These are phyloP conservation scores for Chaetomium cochliodes DNA, from an alignment of 495 filamentous ascomycete species.

Conservation along the genomic window DNA sequence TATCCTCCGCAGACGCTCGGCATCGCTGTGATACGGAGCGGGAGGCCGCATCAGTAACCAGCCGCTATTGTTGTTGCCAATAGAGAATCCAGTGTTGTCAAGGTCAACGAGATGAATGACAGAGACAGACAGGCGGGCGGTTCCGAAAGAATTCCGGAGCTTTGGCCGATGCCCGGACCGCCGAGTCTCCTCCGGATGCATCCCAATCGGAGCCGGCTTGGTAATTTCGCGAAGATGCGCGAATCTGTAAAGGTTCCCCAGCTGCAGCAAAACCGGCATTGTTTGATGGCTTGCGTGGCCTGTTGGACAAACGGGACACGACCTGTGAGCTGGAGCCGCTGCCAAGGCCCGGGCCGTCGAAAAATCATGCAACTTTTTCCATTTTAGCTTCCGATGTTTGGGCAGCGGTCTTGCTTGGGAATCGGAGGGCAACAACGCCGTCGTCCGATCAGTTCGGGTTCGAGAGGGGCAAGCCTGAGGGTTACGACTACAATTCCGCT, in stretches of 20 bases:
- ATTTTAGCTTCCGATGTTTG: not conserved
- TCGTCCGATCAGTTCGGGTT: too few species aligned
- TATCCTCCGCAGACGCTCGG: too few species aligned
- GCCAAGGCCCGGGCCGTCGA: not conserved
- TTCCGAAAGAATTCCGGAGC: not conserved
- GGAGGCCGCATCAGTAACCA: too few species aligned
- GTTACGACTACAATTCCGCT: not conserved
- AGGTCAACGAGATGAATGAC: too few species aligned
- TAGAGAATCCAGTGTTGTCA: too few species aligned
- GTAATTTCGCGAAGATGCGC: conserved; percentile 8
- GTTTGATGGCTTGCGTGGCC: conserved; percentile 12
- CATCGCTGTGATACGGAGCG: too few species aligned
- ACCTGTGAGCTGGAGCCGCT: not conserved
- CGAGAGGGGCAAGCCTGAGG: not conserved
- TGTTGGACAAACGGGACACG: not conserved
- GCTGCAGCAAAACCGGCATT: not conserved
- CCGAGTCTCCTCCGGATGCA: not conserved
- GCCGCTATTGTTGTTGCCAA: too few species aligned
- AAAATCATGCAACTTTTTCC: not conserved
- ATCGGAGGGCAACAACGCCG: too few species aligned
- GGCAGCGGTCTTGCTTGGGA: not conserved
- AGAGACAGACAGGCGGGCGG: too few species aligned
- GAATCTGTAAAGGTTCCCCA: too few species aligned
- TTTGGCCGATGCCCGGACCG: not conserved
- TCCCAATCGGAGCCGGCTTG: not conserved